Evolutionary conservation across 352 stramenopile species (phyloP).

Genomic region (Globisporangium sylvaticum): DNA sequence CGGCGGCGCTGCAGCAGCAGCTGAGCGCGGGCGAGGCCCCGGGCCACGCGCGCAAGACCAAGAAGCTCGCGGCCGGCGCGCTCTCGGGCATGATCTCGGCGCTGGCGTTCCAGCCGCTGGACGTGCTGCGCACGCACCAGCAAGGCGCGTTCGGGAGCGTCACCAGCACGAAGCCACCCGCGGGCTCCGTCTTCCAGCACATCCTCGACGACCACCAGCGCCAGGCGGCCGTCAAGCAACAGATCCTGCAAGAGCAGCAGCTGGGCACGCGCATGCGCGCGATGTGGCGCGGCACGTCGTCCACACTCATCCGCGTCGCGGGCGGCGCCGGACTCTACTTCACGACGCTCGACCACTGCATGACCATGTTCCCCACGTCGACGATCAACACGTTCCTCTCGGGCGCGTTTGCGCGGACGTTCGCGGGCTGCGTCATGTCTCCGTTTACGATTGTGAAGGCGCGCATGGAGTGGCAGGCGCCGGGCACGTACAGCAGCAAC

Average conservation of each 20-base stretch:
- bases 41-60: constrained; percentile 44
- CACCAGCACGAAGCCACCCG: background rate
- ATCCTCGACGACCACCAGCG: constrained; percentile 5
- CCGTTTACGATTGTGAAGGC: constrained; percentile 87
- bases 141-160: constrained; percentile 64
- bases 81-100: constrained; percentile 77
- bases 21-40: constrained; percentile 5
- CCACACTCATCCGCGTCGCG: constrained; percentile 77
- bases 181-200: constrained; percentile 9
- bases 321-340: constrained; percentile 86
- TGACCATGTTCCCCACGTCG: constrained; percentile 46
- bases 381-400: constrained; percentile 77
- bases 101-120: constrained; percentile 80
- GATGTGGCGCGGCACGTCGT: constrained; percentile 82
- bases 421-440: constrained; percentile 74
- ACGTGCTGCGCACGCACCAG: constrained; percentile 83
- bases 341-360: constrained; percentile 64
- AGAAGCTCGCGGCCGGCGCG: constrained; percentile 66
- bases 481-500: constrained; percentile 58
- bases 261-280: constrained; percentile 36
- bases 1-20: background rate
- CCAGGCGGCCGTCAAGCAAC: constrained; percentile 7
- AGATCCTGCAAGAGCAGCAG: constrained; percentile 15
- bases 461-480: constrained; percentile 77
- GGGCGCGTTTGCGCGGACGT: constrained; percentile 81